phyloP scores from a whole-genome alignment of 2,329 filamentous ascomycete genomes.

The Botrytis medusae region DNA sequence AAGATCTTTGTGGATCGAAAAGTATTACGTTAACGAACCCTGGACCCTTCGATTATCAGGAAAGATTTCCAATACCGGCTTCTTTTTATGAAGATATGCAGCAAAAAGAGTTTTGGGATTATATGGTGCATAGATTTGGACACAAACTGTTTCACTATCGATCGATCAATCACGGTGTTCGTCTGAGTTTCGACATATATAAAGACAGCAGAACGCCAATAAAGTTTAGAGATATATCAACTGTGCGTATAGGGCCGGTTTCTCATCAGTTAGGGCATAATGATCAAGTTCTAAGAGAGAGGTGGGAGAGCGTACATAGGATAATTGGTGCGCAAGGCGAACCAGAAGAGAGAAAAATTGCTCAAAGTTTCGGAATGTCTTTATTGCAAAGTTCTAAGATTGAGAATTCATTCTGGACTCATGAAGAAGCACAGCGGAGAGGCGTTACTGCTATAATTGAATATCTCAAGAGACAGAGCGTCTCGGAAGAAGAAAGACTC shows the following conservation, averaged over 20 bases:
- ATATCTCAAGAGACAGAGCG: background rate
- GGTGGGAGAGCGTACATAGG: background rate
- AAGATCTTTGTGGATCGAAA: background rate
- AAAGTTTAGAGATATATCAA: background rate
- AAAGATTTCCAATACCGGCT: slow-evolving; percentile 25
- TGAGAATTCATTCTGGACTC: slow-evolving; percentile 5
- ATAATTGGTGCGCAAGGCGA: background rate
- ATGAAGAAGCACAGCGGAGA: background rate
- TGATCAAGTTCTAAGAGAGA: background rate
- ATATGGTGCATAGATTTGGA: slow-evolving; percentile 24
- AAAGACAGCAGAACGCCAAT: background rate
- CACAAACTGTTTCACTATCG: slow-evolving; percentile 25
- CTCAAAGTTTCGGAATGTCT: background rate
- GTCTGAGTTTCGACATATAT: background rate
- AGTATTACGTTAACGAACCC: slow-evolving; percentile 23
- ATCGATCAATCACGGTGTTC: slow-evolving; percentile 14
- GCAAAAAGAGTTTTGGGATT: slow-evolving; percentile 30
- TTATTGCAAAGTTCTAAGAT: background rate
- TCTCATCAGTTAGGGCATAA: background rate
- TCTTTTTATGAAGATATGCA: slow-evolving; percentile 30
- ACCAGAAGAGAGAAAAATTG: background rate
- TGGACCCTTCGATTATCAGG: slow-evolving; percentile 4
- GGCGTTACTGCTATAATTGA: background rate
- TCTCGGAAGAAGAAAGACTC: background rate
- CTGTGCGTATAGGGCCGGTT: background rate